These are phyloP conservation scores for Cercospora janseana DNA, from an alignment of 2,329 filamentous ascomycete genomes.

Conservation along the genomic window DNA sequence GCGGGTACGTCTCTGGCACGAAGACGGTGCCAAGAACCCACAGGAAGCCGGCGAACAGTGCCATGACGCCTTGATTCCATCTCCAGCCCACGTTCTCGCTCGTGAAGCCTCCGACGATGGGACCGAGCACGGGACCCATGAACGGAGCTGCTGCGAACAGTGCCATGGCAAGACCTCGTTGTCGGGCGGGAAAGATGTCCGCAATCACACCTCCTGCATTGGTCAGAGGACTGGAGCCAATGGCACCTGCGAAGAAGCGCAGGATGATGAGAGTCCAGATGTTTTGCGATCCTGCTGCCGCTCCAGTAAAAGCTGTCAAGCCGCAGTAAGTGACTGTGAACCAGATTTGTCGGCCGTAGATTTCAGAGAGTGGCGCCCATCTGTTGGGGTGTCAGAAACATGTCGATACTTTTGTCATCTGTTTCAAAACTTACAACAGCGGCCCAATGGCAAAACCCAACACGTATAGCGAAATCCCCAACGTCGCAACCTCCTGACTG, in stretches of 20 bases:
- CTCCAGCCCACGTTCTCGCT: conserved; percentile 63
- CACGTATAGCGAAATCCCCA: conserved; percentile 65
- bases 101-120: conserved; percentile 65
- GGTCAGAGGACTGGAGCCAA: conserved; percentile 46
- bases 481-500: conserved; percentile 54
- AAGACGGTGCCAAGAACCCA: conserved; percentile 55
- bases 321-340: conserved; percentile 40
- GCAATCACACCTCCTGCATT: conserved; percentile 50
- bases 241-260: conserved; percentile 47
- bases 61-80: conserved; percentile 64
- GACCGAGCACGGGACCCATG: conserved; percentile 57
- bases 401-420: background rate
- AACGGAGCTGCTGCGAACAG: conserved; percentile 67
- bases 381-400: background rate
- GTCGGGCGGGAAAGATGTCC: conserved; percentile 45
- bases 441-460: conserved; percentile 59
- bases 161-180: conserved; percentile 55
- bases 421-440: conserved; percentile 16
- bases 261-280: conserved; percentile 47
- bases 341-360: conserved; percentile 52
- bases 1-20: conserved; percentile 61
- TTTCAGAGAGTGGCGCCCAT: conserved; percentile 62
- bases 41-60: conserved; percentile 61
- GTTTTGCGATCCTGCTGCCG: conserved; percentile 45
- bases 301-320: conserved; percentile 44